These are phyloP conservation scores for Backusella macrospora DNA, from an alignment of 192 early-diverging fungal genomes.

Conservation along the genomic window DNA sequence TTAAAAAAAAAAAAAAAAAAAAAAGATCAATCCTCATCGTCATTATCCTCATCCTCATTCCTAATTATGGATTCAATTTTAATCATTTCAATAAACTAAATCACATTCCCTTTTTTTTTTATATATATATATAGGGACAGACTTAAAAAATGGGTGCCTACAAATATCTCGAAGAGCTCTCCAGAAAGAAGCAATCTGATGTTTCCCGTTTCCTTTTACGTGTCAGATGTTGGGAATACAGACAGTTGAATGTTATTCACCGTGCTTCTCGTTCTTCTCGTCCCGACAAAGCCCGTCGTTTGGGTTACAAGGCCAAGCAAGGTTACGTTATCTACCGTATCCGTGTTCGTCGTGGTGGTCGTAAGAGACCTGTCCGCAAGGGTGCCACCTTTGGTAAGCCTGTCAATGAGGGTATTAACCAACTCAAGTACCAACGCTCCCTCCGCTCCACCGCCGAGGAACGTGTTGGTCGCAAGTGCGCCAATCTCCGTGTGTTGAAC, in stretches of 20 bases:
- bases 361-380: slow-evolving; percentile 96
- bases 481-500: slow-evolving; percentile 97
- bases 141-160: slow-evolving; percentile 53
- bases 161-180: slow-evolving; percentile 93
- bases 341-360: slow-evolving; percentile 96
- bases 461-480: slow-evolving; percentile 96
- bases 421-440: slow-evolving; percentile 98
- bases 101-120: background rate
- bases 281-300: slow-evolving; percentile 97
- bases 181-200: slow-evolving; percentile 99
- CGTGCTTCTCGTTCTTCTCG: slow-evolving; percentile 96
- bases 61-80: background rate
- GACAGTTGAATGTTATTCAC: slow-evolving; percentile 97
- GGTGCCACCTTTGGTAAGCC: slow-evolving; percentile 98
- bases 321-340: slow-evolving; percentile 99
- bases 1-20: no score
- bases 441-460: slow-evolving; percentile 92
- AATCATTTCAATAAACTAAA: background rate
- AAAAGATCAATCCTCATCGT: background rate
- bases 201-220: slow-evolving; percentile 98
- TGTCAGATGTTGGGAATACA: slow-evolving; percentile 98
- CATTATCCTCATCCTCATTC: background rate
- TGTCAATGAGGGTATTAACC: slow-evolving; percentile 93
- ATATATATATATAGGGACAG: background rate
- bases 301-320: slow-evolving; percentile 99